These are phyloP conservation scores for Exophiala bonariae DNA, from an alignment of 2,329 filamentous ascomycete genomes.

Conservation along the genomic window DNA sequence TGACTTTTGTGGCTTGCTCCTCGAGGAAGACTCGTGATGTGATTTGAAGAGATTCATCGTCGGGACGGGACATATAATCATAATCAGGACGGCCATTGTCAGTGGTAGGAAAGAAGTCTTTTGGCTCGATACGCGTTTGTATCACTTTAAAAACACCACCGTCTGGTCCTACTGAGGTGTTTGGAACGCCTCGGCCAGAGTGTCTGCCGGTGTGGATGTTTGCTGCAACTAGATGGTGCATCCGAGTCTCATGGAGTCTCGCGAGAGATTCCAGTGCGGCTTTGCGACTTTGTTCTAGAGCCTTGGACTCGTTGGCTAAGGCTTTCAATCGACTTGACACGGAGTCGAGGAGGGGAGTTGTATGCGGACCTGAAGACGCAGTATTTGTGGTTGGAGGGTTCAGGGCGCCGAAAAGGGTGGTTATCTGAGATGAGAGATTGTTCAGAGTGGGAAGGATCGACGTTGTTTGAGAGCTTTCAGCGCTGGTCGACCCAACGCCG, in stretches of 20 bases:
- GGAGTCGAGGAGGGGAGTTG: constrained; percentile 45
- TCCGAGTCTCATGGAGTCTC: constrained; percentile 41
- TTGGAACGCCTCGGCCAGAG: constrained; percentile 27
- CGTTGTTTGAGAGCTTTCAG: constrained; percentile 41
- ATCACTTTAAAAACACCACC: too few species aligned
- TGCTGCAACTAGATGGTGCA: constrained; percentile 32
- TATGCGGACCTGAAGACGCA: constrained; percentile 28
- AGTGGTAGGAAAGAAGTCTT: too few species aligned
- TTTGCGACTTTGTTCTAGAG: constrained; percentile 43
- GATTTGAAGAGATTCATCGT: constrained; percentile 23
- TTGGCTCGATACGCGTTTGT: too few species aligned
- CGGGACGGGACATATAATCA: constrained; percentile 7
- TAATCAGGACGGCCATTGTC: too few species aligned
- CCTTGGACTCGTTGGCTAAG: constrained; percentile 45
- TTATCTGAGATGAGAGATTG: constrained; percentile 76
- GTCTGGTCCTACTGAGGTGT: constrained; percentile 39
- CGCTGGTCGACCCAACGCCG: constrained; percentile 70
- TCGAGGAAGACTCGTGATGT: constrained; percentile 44
- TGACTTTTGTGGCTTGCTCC: constrained; percentile 83
- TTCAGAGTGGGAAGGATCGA: constrained; percentile 83
- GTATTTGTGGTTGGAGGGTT: constrained; percentile 27
- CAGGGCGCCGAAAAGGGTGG: constrained; percentile 61
- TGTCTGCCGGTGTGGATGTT: constrained; percentile 16
- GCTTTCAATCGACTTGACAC: constrained; percentile 44
- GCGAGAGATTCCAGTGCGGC: constrained; percentile 44